Evolutionary conservation across 2,329 filamentous ascomycete species (phyloP), one percentile per base, ranked within the genome.

Genomic region (Fusarium nodosum): DNA sequence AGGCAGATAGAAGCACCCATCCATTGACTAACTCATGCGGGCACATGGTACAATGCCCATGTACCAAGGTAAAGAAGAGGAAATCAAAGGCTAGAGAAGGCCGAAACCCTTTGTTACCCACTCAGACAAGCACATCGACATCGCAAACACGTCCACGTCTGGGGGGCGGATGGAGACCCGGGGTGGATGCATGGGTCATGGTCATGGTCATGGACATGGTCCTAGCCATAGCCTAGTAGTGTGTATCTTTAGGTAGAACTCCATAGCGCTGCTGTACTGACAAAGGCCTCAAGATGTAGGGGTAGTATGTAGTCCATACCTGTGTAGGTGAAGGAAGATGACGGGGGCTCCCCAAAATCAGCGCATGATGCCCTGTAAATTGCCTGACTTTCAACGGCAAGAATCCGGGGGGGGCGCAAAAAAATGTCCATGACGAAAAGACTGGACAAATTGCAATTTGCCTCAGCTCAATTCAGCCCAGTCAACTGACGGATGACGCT

Each of bases 151-250:
- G 73, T 69, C 69, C 63, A 71, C 63, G 68, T 71, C 68, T 70
- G 68, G 68, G 48, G 68, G 68, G 39, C 50, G 72, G 72, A 74
- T 72, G 68, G 70, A 66, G 63, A 68, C 64, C 72, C 55, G 47
- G 65, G 69, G 72, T 74, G 68, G 71, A 56, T 61, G 48, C 48
- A 52, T 52, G 34, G 48, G 48, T 72, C 45, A 26, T 34, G 46
- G 31, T 34, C 34, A 36, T n/a, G 47, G 47, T 72, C 45, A 47
- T 22, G 45, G 28, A 8, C 15, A 34, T 31, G 46, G 31, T 71
- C 42, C 31, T 31, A 28, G 28, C 8, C 46, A 51, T 39, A 51
- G 48, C 33, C 33, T 22, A 24, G 22, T 50, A 34, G 13, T 33
- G 31, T 31, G 30, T 33, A 33, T 33, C 31, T 15, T 15, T 33